phyloP scores from a whole-genome alignment of 371 early-diverging fungal species.

The Conidiobolus incongruus region DNA sequence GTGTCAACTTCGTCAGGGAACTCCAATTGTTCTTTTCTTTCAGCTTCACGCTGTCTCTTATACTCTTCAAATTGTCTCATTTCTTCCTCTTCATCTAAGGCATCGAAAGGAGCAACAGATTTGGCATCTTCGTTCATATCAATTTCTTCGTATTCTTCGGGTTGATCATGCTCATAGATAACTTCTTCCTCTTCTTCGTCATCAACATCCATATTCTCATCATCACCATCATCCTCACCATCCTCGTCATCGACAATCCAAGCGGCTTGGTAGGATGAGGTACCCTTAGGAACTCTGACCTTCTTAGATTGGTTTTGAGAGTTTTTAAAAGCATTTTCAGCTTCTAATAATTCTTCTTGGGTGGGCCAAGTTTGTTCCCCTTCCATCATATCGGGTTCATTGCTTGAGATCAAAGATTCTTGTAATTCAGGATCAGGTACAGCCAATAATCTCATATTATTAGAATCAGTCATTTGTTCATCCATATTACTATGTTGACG shows the following conservation, averaged over 20 bases:
- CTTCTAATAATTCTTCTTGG: conserved; percentile 73
- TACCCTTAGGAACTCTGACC: conserved; percentile 79
- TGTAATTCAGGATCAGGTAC: conserved; percentile 33
- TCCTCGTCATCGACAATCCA: conserved; percentile 84
- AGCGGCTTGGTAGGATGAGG: conserved; percentile 87
- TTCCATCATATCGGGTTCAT: conserved; percentile 68
- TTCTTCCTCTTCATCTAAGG: conserved; percentile 14
- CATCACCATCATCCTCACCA: conserved; percentile 17
- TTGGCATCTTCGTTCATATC: conserved; percentile 43
- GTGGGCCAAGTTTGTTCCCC: conserved; percentile 97
- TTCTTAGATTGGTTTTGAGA: conserved; percentile 15
- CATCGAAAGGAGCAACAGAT: conserved; percentile 7
- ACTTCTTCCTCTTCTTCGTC: conserved; percentile 21
- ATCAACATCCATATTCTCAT: conserved; percentile 18
- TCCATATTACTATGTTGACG: neutral
- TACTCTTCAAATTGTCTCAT: conserved; percentile 24
- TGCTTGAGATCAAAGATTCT: conserved; percentile 60
- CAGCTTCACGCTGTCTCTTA: conserved; percentile 33
- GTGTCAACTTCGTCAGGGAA: conserved; percentile 96
- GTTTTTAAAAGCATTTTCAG: conserved; percentile 17
- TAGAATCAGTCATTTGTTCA: neutral
- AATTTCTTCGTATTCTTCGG: too few relatives aligned
- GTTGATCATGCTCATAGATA: too few relatives aligned
- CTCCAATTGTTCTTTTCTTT: conserved; percentile 45
- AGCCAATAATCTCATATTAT: conserved; percentile 13